Percentiles rank a stretch among this genome's conserved stretches.
These are phyloP conservation scores for Wickerhamomyces alni DNA, from an alignment of 805 yeast genomes.

Conservation along the genomic window DNA sequence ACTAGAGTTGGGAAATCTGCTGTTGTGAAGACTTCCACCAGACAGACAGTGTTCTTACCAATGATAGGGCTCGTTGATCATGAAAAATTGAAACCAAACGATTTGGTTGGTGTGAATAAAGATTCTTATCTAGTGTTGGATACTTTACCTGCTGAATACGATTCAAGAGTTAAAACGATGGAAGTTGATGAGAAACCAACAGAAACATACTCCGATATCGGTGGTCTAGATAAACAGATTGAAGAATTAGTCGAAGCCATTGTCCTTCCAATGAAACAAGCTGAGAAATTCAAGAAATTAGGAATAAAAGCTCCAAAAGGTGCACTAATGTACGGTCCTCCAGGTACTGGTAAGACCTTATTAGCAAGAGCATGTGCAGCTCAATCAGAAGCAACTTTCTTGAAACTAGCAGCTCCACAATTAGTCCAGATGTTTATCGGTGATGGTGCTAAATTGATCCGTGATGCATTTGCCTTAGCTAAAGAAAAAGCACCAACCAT, in stretches of 20 bases:
- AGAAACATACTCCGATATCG: slow-evolving; percentile 94
- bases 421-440: slow-evolving; percentile 98
- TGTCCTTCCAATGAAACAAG: slow-evolving; percentile 96
- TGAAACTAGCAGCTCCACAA: slow-evolving; percentile 96
- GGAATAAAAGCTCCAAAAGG: slow-evolving; percentile 99
- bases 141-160: slow-evolving; percentile 95
- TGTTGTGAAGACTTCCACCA: slow-evolving; percentile 92
- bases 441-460: slow-evolving; percentile 95
- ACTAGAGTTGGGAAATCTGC: slow-evolving; percentile 95
- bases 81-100: slow-evolving; percentile 90
- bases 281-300: slow-evolving; percentile 87
- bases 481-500: slow-evolving; percentile 98
- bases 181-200: slow-evolving; percentile 99
- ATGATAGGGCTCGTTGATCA: slow-evolving; percentile 94
- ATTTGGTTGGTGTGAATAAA: slow-evolving; percentile 94
- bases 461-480: slow-evolving; percentile 96
- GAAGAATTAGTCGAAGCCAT: slow-evolving; percentile 98
- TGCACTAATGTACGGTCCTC: slow-evolving; percentile 98
- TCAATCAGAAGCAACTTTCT: slow-evolving; percentile 94
- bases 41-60: slow-evolving; percentile 96
- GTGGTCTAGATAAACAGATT: slow-evolving; percentile 96
- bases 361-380: slow-evolving; percentile 99
- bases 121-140: slow-evolving; percentile 92
- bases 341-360: slow-evolving; percentile 97
- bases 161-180: slow-evolving; percentile 97